Evolutionary conservation across 2,329 filamentous ascomycete genomes (phyloP).

Genomic region (Trichoderma breve): DNA sequence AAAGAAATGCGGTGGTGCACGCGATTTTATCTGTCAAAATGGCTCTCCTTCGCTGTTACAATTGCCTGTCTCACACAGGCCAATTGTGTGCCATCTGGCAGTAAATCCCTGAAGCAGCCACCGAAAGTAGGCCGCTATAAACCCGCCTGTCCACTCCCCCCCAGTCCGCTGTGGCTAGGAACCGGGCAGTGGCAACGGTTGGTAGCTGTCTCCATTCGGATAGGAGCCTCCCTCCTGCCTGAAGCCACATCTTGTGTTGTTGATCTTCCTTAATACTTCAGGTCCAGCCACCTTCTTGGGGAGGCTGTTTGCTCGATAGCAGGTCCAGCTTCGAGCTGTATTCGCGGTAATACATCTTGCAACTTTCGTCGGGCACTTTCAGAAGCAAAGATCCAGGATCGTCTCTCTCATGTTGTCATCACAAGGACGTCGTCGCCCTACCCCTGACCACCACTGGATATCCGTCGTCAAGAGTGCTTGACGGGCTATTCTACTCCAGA

Average conservation of each 20-base stretch:
- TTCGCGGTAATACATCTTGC: neutral
- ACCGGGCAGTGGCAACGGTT: slow-evolving; percentile 19
- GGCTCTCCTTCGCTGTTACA: slow-evolving; percentile 25
- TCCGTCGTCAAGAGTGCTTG: slow-evolving; percentile 23
- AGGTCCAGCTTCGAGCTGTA: neutral
- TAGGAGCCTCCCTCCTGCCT: slow-evolving; percentile 7
- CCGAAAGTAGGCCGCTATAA: slow-evolving; percentile 11
- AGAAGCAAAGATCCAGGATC: slow-evolving; percentile 22
- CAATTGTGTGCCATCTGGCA: slow-evolving; percentile 21
- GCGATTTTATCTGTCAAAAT: slow-evolving; percentile 34
- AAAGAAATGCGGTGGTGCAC: slow-evolving; percentile 29
- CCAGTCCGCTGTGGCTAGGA: slow-evolving; percentile 11
- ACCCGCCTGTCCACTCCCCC: slow-evolving; percentile 3
- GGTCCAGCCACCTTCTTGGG: neutral
- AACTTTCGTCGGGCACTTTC: neutral
- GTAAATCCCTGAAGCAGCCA: slow-evolving; percentile 16
- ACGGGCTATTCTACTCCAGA: slow-evolving; percentile 29
- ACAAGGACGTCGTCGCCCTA: slow-evolving; percentile 12
- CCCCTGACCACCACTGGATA: slow-evolving; percentile 22
- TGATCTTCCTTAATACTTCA: slow-evolving; percentile 8
- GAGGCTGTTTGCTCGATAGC: neutral
- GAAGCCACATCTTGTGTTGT: slow-evolving; percentile 5
- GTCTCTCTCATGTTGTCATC: slow-evolving; percentile 23
- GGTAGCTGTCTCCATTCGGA: slow-evolving; percentile 15
- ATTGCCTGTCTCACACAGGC: slow-evolving; percentile 13